Conservation (phyloP, 768 basidiomycete genomes). For the Tricholoma terreum region DNA sequence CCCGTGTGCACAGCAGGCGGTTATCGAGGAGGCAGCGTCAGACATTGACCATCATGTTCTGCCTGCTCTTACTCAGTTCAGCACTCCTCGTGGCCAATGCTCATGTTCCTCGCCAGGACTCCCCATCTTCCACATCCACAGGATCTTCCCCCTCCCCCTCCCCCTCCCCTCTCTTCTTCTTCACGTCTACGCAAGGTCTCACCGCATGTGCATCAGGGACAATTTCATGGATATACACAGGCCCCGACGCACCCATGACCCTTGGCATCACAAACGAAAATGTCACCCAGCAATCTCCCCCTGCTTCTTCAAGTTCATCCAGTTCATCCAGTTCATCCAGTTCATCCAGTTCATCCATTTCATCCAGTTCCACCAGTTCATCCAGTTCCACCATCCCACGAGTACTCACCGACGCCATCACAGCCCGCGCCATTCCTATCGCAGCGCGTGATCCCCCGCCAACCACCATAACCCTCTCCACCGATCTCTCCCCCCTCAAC, state of each 20-base stretch:
- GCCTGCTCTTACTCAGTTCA: background rate
- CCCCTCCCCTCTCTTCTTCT: constrained; percentile 17
- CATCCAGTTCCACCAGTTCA: too few relatives aligned
- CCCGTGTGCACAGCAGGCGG: too few relatives aligned
- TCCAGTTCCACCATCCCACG: too few relatives aligned
- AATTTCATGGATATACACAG: constrained; percentile 39
- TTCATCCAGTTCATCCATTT: too few relatives aligned
- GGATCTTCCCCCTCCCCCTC: constrained; percentile 2
- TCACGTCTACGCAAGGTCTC: constrained; percentile 16
- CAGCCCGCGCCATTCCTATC: constrained; percentile 1
- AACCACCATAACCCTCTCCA: constrained; percentile 3
- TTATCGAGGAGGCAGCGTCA: too few relatives aligned
- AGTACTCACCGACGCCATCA: constrained; percentile 4
- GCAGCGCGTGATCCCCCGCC: background rate
- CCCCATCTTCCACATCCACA: background rate
- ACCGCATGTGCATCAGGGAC: constrained; percentile 25
- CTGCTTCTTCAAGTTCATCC: too few relatives aligned
- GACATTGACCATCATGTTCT: background rate
- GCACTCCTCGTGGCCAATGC: background rate
- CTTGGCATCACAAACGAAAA: constrained; percentile 40
- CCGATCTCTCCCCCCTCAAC: constrained; percentile 23
- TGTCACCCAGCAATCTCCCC: constrained; percentile 23
- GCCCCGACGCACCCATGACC: constrained; percentile 24
- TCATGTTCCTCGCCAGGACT: background rate
- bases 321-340: too few relatives aligned